A percentile compares a stretch with the other conserved stretches of the same genome.
phyloP scores from a whole-genome alignment of 192 early-diverging fungal species.

The Spinellus fusiger region DNA sequence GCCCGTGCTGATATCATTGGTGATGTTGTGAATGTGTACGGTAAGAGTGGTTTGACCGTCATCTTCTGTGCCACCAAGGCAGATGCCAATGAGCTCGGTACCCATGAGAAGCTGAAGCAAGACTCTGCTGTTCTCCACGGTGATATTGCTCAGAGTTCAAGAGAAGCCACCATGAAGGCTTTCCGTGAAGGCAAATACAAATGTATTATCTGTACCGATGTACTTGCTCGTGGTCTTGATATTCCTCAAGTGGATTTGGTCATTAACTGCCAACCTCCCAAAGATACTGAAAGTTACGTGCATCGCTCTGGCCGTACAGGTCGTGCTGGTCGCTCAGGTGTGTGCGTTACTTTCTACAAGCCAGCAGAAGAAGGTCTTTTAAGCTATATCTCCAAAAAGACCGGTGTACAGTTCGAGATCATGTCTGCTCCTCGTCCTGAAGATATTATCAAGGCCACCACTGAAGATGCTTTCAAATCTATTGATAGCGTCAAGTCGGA shows the following conservation, averaged over 20 bases:
- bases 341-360: constrained; percentile 93
- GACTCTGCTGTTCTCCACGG: constrained; percentile 83
- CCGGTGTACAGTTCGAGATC: constrained; percentile 76
- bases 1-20: constrained; percentile 87
- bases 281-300: constrained; percentile 91
- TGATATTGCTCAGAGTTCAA: constrained; percentile 72
- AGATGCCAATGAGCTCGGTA: constrained; percentile 76
- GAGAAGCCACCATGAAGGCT: constrained; percentile 77
- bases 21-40: constrained; percentile 91
- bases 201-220: constrained; percentile 90
- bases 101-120: constrained; percentile 70
- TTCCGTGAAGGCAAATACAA: constrained; percentile 83
- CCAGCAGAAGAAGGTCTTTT: constrained; percentile 79
- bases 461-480: constrained; percentile 65
- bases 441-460: constrained; percentile 82
- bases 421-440: constrained; percentile 82
- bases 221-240: constrained; percentile 92
- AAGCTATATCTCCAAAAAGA: constrained; percentile 64
- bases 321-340: constrained; percentile 80
- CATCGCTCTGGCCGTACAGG: constrained; percentile 95
- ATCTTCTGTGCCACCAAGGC: constrained; percentile 95
- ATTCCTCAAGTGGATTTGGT: constrained; percentile 96
- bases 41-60: constrained; percentile 74
- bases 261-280: constrained; percentile 92
- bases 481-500: constrained; percentile 63